Evolutionary conservation across 805 yeast species (phyloP).

Genomic region (Ogataea ganodermae): DNA sequence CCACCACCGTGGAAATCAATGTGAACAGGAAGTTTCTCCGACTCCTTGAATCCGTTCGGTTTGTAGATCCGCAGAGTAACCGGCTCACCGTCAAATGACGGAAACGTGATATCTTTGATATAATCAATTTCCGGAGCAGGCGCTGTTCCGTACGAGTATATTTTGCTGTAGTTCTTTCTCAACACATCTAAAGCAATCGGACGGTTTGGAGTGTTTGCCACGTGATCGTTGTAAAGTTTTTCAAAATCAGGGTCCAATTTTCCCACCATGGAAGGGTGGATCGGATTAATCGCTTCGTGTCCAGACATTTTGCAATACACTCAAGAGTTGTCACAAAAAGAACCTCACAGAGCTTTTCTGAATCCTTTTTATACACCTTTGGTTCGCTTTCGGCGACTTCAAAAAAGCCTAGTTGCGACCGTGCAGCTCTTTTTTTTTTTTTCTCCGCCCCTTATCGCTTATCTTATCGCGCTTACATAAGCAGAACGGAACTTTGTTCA

Average conservation of each 20-base stretch:
- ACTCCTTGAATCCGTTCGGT: conserved; percentile 25
- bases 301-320: conserved; percentile 13
- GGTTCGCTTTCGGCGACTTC: too few relatives aligned
- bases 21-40: conserved; percentile 32
- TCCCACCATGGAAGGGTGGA: conserved; percentile 23
- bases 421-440: too few relatives aligned
- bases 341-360: too few relatives aligned
- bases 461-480: too few relatives aligned
- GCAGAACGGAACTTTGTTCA: too few relatives aligned
- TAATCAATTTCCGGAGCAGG: conserved; percentile 26
- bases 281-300: conserved; percentile 23
- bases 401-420: too few relatives aligned
- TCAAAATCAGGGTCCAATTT: conserved; percentile 31
- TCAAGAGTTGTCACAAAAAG: too few relatives aligned
- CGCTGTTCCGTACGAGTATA: conserved; percentile 30
- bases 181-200: conserved; percentile 23
- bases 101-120: conserved; percentile 17
- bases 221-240: conserved; percentile 28
- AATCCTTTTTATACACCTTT: too few relatives aligned
- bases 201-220: conserved; percentile 25
- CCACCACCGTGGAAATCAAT: conserved; percentile 40
- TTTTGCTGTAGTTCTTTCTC: conserved; percentile 27
- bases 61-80: conserved; percentile 30
- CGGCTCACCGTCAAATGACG: conserved; percentile 29
- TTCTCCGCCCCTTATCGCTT: too few relatives aligned